Evolutionary conservation across 1,284 basidiomycete genomes (phyloP).

Genomic region (Filobasidium uniguttulatum): DNA sequence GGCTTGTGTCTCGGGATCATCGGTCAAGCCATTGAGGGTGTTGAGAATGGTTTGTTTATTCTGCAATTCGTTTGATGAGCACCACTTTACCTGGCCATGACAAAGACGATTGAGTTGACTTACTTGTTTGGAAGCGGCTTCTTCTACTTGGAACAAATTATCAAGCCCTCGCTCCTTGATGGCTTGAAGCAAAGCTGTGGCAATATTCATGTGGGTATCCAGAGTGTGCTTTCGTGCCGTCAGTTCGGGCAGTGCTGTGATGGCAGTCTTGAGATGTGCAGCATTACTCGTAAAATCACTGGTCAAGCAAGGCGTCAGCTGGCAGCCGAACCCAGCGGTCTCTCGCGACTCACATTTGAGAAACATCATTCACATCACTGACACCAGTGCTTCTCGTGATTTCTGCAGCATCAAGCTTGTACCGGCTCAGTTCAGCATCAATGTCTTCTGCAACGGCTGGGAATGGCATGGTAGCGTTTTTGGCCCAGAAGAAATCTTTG

Average conservation of each 20-base stretch:
- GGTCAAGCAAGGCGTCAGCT: not conserved
- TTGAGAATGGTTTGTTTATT: constrained; percentile 70
- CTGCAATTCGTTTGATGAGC: constrained; percentile 39
- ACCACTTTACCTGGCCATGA: too few species aligned
- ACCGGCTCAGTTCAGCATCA: constrained; percentile 62
- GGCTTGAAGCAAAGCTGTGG: constrained; percentile 84
- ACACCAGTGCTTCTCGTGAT: constrained; percentile 93
- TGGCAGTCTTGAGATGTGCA: constrained; percentile 88
- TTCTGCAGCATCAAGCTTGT: constrained; percentile 94
- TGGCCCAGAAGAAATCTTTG: constrained; percentile 98
- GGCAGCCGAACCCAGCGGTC: constrained; percentile 10
- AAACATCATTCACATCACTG: constrained; percentile 86
- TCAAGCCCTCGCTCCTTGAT: constrained; percentile 93
- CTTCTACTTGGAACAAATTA: constrained; percentile 92
- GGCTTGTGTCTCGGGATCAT: constrained; percentile 49
- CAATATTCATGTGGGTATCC: constrained; percentile 99
- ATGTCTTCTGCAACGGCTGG: constrained; percentile 98
- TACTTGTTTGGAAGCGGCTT: constrained; percentile 72
- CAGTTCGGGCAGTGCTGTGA: constrained; percentile 93
- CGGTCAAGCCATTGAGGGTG: constrained; percentile 44
- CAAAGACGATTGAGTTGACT: too few species aligned
- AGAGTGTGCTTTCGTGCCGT: constrained; percentile 91
- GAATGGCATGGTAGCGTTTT: constrained; percentile 91
- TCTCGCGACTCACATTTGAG: constrained; percentile 58
- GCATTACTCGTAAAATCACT: constrained; percentile 92